Base-by-base conservation (phyloP, 176 grass and related monocot species). In the Musa troglodytarum region DNA sequence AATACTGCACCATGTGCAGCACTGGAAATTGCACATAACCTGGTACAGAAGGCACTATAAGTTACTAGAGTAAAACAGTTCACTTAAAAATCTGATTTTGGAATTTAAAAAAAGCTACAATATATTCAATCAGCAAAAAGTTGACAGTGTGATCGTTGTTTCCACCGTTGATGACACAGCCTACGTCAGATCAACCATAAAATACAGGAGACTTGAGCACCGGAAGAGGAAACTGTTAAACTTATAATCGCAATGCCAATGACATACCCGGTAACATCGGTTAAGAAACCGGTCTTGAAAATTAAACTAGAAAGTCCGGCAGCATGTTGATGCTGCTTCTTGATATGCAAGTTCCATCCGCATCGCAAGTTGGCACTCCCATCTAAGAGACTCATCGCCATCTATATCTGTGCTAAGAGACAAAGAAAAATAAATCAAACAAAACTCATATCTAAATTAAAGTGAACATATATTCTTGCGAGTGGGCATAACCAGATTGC, bases 241-340 rank as follows among this genome's bases (percentile, higher is more conserved):
- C 11, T 10, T n/a, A 59, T 72, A 76, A 52, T 13, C 53, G 53
- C 10, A 56, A 53, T 73, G 8, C 50, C 26, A 53, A 51, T 68
- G 17, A 28, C 52, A 57, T 82, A 97, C 94, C 94, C 86, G 23
- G 84, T 83, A 71, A 82, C 51, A 78, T 91, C 86, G 69, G 86
- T 53, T 71, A 80, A 83, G 6, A 53, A 23, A 71, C 85, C 72
- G 65, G 66, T 85, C 55, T 74, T 88, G 71, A 80, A 85, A 81
- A 70, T 79, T 11, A 84, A 66, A 51, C 19, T 77, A 65, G 84
- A 75, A 6, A 77, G 1, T 61, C 83, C 82, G 34, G 85, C 88
- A 49, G 78, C 34, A 72, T 90, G 94, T 68, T 80, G 50, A 84
- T 83, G 81, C 8, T 66, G 71, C 80, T 83, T 90, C 15, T 80